A percentile compares a stretch with the other conserved stretches of the same genome.
phyloP scores from a whole-genome alignment of 768 basidiomycete genomes.

The Russula dissimulans region DNA sequence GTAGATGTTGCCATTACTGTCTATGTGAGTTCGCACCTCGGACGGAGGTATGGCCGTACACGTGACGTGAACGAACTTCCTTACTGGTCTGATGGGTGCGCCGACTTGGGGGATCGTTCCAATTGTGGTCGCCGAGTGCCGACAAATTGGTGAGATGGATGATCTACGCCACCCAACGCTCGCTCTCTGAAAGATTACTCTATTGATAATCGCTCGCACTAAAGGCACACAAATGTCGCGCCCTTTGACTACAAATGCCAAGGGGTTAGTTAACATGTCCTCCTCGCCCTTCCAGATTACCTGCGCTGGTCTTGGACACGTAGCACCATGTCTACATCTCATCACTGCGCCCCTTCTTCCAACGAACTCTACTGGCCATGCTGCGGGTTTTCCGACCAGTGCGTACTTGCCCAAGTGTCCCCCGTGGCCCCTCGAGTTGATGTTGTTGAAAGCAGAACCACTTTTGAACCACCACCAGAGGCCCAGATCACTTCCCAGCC shows the following conservation, averaged over 20 bases:
- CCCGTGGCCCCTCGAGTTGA: background rate
- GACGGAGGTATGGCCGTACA: background rate
- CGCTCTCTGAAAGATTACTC: background rate
- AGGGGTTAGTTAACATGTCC: background rate
- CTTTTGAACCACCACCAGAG: background rate
- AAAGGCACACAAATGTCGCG: background rate
- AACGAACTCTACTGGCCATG: background rate
- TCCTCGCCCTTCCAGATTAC: background rate
- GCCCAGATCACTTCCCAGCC: background rate
- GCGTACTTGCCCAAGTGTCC: background rate
- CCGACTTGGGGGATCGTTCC: background rate
- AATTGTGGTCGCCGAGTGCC: background rate
- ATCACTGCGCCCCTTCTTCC: background rate
- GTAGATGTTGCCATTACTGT: conserved; percentile 18
- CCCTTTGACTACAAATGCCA: conserved; percentile 4
- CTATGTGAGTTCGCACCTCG: background rate
- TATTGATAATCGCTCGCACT: background rate
- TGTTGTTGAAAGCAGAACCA: background rate
- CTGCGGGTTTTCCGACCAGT: background rate
- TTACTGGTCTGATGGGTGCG: background rate
- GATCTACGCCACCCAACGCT: background rate
- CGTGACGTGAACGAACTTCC: background rate
- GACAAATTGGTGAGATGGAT: background rate
- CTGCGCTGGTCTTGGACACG: background rate
- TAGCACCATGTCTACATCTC: background rate